Conservation (phyloP, 1,284 basidiomycete species). For the Schizopora paradoxa region DNA sequence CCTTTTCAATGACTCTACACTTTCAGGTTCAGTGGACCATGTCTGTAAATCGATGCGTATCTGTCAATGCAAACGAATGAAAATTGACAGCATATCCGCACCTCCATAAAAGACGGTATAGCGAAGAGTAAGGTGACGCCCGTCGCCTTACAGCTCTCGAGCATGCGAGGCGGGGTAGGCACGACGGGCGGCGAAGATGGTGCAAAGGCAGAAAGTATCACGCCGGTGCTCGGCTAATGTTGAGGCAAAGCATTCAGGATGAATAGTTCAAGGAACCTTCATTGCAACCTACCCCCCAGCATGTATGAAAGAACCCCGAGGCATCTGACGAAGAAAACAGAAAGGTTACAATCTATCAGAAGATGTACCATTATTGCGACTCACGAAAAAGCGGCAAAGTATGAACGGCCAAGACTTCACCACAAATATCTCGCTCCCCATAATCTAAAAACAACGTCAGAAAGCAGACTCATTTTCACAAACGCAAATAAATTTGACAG, state of each 20-base stretch:
- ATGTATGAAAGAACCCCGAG: conserved; percentile 9
- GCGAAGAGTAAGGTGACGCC: conserved; percentile 1
- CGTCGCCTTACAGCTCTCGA: conserved; percentile 4
- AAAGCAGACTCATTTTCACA: no score
- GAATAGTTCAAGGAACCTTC: neutral
- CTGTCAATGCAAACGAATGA: neutral
- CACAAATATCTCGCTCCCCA: conserved; percentile 3
- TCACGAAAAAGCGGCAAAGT: conserved; percentile 12
- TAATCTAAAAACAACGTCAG: conserved; percentile 1
- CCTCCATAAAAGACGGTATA: conserved; percentile 7
- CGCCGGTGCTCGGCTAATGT: conserved; percentile 1
- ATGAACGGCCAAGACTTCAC: conserved; percentile 8
- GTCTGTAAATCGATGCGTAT: neutral
- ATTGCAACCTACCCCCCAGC: conserved; percentile 3
- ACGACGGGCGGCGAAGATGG: conserved; percentile 1
- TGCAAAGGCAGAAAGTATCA: conserved; percentile 2
- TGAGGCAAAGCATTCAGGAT: neutral
- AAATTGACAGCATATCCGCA: neutral
- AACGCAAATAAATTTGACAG: neutral
- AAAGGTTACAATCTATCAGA: no score
- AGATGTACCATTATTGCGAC: neutral
- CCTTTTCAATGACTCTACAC: conserved; percentile 2
- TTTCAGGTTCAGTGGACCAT: conserved; percentile 6
- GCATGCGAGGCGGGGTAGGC: conserved; percentile 2
- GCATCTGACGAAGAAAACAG: conserved; percentile 1